A percentile compares a stretch with the other conserved stretches of the same genome.
Evolutionary conservation across 2,329 filamentous ascomycete species (phyloP).

Genomic region (Mycocentrospora acerina): DNA sequence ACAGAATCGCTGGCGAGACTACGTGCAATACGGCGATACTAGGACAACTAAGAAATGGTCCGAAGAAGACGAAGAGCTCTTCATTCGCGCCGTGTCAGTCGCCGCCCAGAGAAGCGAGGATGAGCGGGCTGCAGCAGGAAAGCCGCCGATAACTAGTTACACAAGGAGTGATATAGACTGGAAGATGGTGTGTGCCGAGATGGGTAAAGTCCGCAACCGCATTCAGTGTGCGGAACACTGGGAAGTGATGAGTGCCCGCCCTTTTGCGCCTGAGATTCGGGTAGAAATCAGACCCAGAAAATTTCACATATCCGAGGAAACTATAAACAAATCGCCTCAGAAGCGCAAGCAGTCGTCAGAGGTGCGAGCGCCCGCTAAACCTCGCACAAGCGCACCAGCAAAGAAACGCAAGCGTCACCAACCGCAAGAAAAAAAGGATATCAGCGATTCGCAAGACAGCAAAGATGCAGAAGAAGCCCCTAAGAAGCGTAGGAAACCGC

Average conservation of each 20-base stretch:
- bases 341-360: not conserved
- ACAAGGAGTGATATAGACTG: conserved; percentile 64
- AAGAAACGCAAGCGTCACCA: too few species aligned
- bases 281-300: conserved; percentile 16
- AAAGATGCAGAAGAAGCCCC: too few species aligned
- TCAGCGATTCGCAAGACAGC: too few species aligned
- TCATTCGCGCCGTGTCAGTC: conserved; percentile 57
- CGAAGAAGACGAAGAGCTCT: conserved; percentile 58
- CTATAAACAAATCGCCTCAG: conserved; percentile 1
- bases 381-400: not conserved
- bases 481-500: too few species aligned
- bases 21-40: conserved; percentile 60
- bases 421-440: too few species aligned
- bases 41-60: conserved; percentile 60
- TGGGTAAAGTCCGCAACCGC: conserved; percentile 63
- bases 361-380: not conserved
- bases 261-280: conserved; percentile 7
- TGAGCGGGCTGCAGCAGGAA: conserved; percentile 14
- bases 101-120: conserved; percentile 53
- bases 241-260: conserved; percentile 42
- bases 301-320: conserved; percentile 1
- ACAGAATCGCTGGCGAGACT: conserved; percentile 70
- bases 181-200: conserved; percentile 62
- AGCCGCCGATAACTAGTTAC: conserved; percentile 34
- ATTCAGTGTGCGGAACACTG: conserved; percentile 71